These are phyloP conservation scores for Lactarius trivialis DNA, from an alignment of 768 basidiomycete genomes.

Conservation along the genomic window DNA sequence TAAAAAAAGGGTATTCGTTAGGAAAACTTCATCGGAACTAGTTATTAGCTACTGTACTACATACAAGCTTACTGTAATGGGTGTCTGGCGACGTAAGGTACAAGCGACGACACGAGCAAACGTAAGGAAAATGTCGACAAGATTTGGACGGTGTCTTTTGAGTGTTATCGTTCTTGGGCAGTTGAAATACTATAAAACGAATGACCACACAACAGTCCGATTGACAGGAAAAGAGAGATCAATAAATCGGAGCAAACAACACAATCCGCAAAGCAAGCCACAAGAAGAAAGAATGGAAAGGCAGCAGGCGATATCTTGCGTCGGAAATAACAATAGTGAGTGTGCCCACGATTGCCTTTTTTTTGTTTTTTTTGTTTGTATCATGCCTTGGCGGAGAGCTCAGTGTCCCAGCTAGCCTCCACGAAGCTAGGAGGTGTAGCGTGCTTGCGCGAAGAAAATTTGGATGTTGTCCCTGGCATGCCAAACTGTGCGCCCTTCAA, in stretches of 20 bases:
- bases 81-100: constrained; percentile 18
- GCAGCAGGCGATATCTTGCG: constrained; percentile 5
- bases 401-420: constrained; percentile 21
- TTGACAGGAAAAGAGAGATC: constrained; percentile 2
- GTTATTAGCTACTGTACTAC: constrained; percentile 21
- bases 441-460: constrained; percentile 11
- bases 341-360: not conserved
- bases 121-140: not conserved
- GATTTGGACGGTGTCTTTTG: constrained; percentile 12
- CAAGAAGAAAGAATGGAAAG: constrained; percentile 4
- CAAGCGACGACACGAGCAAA: constrained; percentile 17
- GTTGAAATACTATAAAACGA: constrained; percentile 14
- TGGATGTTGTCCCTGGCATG: constrained; percentile 6
- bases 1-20: constrained; percentile 13
- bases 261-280: not conserved
- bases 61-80: constrained; percentile 18
- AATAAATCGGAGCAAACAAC: constrained; percentile 10
- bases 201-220: constrained; percentile 10
- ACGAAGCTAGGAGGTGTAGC: constrained; percentile 12
- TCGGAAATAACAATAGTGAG: constrained; percentile 2
- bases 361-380: not conserved
- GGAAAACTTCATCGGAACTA: constrained; percentile 4
- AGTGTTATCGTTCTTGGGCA: constrained; percentile 8
- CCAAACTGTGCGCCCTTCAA: constrained; percentile 16
- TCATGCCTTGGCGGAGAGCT: constrained; percentile 15